Conservation (phyloP, 1,284 basidiomycete genomes). For the Paramarasmius palmivorus region DNA sequence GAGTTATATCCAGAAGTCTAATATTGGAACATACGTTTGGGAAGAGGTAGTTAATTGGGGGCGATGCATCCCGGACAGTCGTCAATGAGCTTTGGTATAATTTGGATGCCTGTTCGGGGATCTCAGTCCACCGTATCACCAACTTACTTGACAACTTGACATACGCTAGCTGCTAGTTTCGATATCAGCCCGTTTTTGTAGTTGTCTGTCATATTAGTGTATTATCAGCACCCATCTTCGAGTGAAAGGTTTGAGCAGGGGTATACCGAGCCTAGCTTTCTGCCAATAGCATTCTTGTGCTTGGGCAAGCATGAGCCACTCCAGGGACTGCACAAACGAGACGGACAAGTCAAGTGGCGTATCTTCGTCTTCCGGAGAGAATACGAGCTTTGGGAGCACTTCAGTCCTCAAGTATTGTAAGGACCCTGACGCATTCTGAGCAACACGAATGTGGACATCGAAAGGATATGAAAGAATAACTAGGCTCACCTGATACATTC, state of each 20-base stretch:
- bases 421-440: slow-evolving; percentile 76
- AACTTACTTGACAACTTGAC: background rate
- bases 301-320: slow-evolving; percentile 87
- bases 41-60: slow-evolving; percentile 47
- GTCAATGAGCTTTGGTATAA: slow-evolving; percentile 64
- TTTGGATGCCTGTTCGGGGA: slow-evolving; percentile 52
- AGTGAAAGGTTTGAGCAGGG: slow-evolving; percentile 12
- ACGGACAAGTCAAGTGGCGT: slow-evolving; percentile 65
- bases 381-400: slow-evolving; percentile 56
- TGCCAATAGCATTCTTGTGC: slow-evolving; percentile 99
- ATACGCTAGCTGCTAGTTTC: slow-evolving; percentile 78
- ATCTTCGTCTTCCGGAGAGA: slow-evolving; percentile 54
- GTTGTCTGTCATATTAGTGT: slow-evolving; percentile 47
- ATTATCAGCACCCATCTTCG: slow-evolving; percentile 10
- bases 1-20: slow-evolving; percentile 3
- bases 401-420: slow-evolving; percentile 64
- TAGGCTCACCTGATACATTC: slow-evolving; percentile 69
- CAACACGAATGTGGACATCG: slow-evolving; percentile 11
- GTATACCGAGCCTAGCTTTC: slow-evolving; percentile 82
- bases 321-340: slow-evolving; percentile 64
- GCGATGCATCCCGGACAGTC: slow-evolving; percentile 50
- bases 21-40: slow-evolving; percentile 46
- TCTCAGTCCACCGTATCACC: background rate
- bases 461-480: background rate
- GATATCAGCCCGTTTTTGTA: slow-evolving; percentile 87